Conservation (phyloP, 1,284 basidiomycete genomes). For the Tilletia indica region DNA sequence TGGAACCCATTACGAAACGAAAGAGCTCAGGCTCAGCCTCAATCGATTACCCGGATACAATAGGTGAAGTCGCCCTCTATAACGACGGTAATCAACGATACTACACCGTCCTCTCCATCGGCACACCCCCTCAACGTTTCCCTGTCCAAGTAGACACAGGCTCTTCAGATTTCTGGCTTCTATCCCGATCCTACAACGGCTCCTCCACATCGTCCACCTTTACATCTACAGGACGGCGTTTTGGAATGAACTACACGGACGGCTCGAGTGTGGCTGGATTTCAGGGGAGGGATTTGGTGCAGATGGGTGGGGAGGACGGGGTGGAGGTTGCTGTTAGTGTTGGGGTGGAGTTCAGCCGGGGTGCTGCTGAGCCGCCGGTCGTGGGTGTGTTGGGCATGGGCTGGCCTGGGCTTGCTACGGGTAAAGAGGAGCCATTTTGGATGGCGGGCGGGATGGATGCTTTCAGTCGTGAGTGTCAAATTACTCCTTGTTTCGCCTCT, state of each 20-base stretch:
- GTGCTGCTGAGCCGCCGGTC: constrained; percentile 54
- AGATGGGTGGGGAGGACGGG: constrained; percentile 55
- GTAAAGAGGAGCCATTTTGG: constrained; percentile 68
- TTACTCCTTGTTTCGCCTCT: too few species aligned
- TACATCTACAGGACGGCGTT: constrained; percentile 54
- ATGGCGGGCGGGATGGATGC: constrained; percentile 57
- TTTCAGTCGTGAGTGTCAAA: constrained; percentile 35
- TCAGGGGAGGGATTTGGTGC: constrained; percentile 66
- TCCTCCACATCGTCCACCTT: constrained; percentile 25
- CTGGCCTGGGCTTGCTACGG: constrained; percentile 56
- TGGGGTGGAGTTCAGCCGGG: constrained; percentile 24
- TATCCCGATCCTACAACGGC: constrained; percentile 50
- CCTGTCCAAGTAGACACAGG: constrained; percentile 64
- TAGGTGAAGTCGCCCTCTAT: constrained; percentile 1
- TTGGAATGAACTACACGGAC: constrained; percentile 77
- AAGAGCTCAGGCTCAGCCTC: too few species aligned
- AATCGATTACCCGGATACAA: background rate
- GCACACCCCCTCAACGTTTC: background rate
- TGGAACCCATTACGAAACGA: too few species aligned
- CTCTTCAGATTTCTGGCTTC: constrained; percentile 78
- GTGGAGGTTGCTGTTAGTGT: constrained; percentile 48
- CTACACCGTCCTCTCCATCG: constrained; percentile 12
- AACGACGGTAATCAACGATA: constrained; percentile 14
- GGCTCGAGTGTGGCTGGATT: constrained; percentile 69
- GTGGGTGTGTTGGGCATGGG: constrained; percentile 58